phyloP scores from a whole-genome alignment of 805 yeast species.

The Citeromyces matritensis region DNA sequence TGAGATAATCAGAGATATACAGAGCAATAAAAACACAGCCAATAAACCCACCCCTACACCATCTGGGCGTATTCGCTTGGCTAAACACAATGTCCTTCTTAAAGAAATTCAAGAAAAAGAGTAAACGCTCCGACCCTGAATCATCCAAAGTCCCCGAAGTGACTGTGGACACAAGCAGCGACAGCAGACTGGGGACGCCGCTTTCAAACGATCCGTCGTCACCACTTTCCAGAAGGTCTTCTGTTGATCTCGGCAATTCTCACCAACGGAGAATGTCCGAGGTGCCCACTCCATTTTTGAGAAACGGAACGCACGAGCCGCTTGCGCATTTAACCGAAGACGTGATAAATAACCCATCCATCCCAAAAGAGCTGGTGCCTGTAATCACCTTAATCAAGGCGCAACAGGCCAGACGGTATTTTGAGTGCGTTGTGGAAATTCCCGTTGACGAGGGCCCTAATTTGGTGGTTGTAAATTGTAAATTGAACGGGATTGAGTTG shows the following conservation, averaged over 20 bases:
- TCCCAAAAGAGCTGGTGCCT: conserved; percentile 59
- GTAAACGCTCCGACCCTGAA: not conserved
- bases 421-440: conserved; percentile 16
- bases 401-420: conserved; percentile 54
- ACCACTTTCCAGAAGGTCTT: not conserved
- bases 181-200: not conserved
- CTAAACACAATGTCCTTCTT: not conserved
- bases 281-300: conserved; percentile 13
- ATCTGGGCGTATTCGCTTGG: not conserved
- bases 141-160: not conserved
- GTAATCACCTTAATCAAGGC: conserved; percentile 55
- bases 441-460: conserved; percentile 6
- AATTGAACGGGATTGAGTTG: conserved; percentile 36
- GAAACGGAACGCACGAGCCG: conserved; percentile 9
- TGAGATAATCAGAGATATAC: too few relatives aligned
- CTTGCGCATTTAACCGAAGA: conserved; percentile 6
- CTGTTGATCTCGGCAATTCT: conserved; percentile 2
- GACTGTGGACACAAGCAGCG: not conserved
- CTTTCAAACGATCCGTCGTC: not conserved
- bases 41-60: too few relatives aligned
- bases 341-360: conserved; percentile 7
- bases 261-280: conserved; percentile 12
- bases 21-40: too few relatives aligned
- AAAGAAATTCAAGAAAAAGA: conserved; percentile 1
- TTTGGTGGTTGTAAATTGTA: conserved; percentile 4